Evolutionary conservation across 371 early-diverging fungal genomes (phyloP).

Genomic region (Actinomortierella wolfii): DNA sequence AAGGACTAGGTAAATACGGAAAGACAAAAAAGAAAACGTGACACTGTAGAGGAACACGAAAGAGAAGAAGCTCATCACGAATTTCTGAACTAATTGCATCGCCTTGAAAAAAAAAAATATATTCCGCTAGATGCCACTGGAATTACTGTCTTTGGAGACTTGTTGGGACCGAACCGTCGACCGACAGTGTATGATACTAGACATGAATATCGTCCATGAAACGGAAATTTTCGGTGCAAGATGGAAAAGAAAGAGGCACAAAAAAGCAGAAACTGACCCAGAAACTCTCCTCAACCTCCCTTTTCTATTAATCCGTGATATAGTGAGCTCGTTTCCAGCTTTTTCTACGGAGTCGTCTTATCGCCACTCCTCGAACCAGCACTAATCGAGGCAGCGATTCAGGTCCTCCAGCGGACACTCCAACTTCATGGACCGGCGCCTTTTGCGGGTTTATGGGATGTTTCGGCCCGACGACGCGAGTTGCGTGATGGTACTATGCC

Average conservation of each 20-base stretch:
- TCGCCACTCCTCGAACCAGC: slow-evolving; percentile 32
- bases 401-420: slow-evolving; percentile 28
- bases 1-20: slow-evolving; percentile 26
- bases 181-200: slow-evolving; percentile 23
- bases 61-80: background rate
- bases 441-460: slow-evolving; percentile 30
- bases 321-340: slow-evolving; percentile 32
- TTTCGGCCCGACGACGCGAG: slow-evolving; percentile 32
- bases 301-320: background rate
- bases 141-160: slow-evolving; percentile 25
- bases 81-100: background rate
- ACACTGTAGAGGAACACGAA: too few species aligned
- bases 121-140: slow-evolving; percentile 27
- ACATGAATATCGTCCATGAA: background rate
- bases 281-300: background rate
- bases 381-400: slow-evolving; percentile 35
- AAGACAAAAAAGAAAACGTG: too few species aligned
- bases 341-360: slow-evolving; percentile 33
- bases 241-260: background rate
- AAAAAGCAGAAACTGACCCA: background rate
- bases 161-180: slow-evolving; percentile 30
- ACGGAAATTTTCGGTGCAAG: background rate
- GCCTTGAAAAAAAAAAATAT: background rate
- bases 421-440: slow-evolving; percentile 37
- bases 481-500: slow-evolving; percentile 22